Percentiles rank a stretch among this genome's conserved stretches.
Evolutionary conservation across 225 moss, liverwort and hornwort species (phyloP).

Genomic region (Pseudisothecium myosuroides): DNA sequence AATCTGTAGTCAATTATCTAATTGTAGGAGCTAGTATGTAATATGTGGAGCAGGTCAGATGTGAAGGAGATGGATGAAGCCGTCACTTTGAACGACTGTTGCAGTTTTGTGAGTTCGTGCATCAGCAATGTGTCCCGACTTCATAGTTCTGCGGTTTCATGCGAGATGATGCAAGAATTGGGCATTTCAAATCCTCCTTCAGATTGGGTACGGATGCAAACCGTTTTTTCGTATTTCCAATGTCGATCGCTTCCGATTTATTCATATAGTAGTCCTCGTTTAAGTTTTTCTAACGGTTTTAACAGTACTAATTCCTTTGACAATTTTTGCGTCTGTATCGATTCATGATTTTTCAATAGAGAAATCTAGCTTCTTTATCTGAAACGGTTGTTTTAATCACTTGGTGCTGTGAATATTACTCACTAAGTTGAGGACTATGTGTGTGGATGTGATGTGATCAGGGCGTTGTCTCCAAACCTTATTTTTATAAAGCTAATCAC

Average conservation of each 20-base stretch:
- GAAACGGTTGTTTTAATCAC: background rate
- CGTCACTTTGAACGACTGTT: slow-evolving; percentile 18
- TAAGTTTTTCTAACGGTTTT: background rate
- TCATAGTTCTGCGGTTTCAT: slow-evolving; percentile 13
- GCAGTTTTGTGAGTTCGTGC: slow-evolving; percentile 14
- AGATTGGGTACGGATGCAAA: slow-evolving; percentile 23
- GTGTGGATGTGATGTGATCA: slow-evolving; percentile 14
- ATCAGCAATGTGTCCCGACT: slow-evolving; percentile 16
- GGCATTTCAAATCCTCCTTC: slow-evolving; percentile 20
- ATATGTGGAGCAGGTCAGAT: slow-evolving; percentile 24
- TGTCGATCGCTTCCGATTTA: background rate
- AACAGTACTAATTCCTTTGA: background rate
- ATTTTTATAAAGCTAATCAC: slow-evolving; percentile 43
- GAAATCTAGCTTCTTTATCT: background rate
- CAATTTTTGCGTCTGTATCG: background rate
- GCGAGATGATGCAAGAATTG: slow-evolving; percentile 14
- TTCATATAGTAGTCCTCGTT: background rate
- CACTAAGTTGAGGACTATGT: background rate
- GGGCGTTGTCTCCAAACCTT: slow-evolving; percentile 50
- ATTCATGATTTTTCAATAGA: background rate
- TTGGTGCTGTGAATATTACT: background rate
- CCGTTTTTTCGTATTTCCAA: background rate
- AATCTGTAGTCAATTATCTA: background rate
- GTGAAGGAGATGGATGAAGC: slow-evolving; percentile 26
- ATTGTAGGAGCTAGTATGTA: background rate